phyloP scores from a whole-genome alignment of 2,329 filamentous ascomycete genomes.

The Verticillium alfalfae region DNA sequence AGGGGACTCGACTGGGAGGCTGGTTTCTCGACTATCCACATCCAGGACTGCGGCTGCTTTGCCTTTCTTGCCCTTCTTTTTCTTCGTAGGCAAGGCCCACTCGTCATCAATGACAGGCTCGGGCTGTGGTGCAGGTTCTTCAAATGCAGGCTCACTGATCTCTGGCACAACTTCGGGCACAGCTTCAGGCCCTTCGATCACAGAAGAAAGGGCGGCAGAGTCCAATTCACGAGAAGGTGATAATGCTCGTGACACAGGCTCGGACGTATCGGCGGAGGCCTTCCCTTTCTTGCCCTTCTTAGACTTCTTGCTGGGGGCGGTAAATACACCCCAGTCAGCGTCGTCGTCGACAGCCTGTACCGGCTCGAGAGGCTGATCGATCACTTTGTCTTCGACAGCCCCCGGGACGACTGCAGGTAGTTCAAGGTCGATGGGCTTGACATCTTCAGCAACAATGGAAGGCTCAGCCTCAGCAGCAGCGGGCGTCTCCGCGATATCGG shows the following conservation, averaged over 20 bases:
- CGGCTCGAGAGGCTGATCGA: conserved; percentile 1
- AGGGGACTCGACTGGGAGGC: background rate
- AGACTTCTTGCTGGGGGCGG: conserved; percentile 17
- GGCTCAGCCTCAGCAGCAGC: background rate
- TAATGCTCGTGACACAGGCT: conserved; percentile 6
- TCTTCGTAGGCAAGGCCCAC: conserved; percentile 8
- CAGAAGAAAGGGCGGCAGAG: background rate
- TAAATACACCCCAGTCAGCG: background rate
- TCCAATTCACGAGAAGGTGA: conserved; percentile 2
- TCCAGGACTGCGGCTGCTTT: background rate
- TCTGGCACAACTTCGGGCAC: background rate
- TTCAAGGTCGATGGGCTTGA: background rate
- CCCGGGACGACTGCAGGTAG: background rate
- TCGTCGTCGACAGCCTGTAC: conserved; percentile 2
- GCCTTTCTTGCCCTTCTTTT: conserved; percentile 21
- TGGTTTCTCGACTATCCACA: background rate
- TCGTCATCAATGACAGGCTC: conserved; percentile 5
- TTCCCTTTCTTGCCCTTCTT: conserved; percentile 33
- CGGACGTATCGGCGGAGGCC: conserved; percentile 15
- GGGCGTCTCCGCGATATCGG: background rate
- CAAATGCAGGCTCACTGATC: background rate
- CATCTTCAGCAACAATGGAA: background rate
- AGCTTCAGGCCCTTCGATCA: background rate
- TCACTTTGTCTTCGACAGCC: background rate
- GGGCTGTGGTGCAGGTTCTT: background rate